Evolutionary conservation across 768 basidiomycete species (phyloP).

Genomic region (Tubosaeta brunneosetosa): DNA sequence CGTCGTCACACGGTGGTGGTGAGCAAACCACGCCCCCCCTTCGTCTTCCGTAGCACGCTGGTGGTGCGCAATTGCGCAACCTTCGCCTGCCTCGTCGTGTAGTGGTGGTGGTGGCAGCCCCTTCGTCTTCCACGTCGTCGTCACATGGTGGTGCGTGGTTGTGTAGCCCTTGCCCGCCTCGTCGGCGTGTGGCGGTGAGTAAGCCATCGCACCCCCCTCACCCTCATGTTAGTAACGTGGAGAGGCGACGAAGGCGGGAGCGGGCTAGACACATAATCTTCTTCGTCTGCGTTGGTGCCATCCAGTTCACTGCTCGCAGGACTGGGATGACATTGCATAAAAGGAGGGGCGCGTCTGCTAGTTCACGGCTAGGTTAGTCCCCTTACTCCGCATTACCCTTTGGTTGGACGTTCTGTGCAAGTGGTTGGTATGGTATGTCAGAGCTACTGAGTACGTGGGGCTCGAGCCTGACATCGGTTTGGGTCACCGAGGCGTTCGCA

Average conservation of each 20-base stretch:
- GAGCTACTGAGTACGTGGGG: background rate
- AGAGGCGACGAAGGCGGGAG: constrained; percentile 62
- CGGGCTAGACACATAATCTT: constrained; percentile 37
- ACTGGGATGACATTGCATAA: constrained; percentile 13
- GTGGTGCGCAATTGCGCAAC: no score
- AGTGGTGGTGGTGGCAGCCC: no score
- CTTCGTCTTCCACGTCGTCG: no score
- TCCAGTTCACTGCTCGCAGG: constrained; percentile 5
- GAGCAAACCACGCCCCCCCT: no score
- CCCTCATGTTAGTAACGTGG: constrained; percentile 9
- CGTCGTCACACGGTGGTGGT: no score
- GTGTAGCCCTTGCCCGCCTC: no score
- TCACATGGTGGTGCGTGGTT: no score
- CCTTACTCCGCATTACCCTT: constrained; percentile 24
- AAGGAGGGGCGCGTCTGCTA: constrained; percentile 35
- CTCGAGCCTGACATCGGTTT: background rate
- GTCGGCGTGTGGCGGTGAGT: no score
- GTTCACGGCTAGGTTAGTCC: constrained; percentile 25
- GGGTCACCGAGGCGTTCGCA: constrained; percentile 2
- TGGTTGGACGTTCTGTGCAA: constrained; percentile 6
- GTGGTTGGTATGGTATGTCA: background rate
- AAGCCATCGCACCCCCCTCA: no score
- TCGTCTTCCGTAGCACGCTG: no score
- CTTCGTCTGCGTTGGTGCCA: constrained; percentile 22
- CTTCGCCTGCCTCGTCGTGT: no score